Evolutionary conservation across 257 asterid species (phyloP).

Genomic region (Solanum sparsipilum): DNA sequence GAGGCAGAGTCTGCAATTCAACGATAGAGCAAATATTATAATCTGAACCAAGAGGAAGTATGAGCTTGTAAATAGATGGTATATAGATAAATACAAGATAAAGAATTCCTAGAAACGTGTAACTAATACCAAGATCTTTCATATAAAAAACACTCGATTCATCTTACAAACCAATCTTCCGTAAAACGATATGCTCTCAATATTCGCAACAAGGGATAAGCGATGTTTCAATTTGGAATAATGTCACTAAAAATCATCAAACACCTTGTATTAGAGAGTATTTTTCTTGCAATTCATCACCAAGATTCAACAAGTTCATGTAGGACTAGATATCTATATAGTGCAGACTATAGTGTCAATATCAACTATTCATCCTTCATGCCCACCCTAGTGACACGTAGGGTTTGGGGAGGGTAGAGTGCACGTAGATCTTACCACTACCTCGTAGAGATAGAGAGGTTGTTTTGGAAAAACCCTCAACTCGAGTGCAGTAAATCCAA

Average conservation of each 20-base stretch:
- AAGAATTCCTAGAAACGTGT: neutral
- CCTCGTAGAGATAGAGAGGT: neutral
- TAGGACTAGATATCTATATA: too few relatives aligned
- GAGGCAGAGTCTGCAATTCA: constrained; percentile 33
- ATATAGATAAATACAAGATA: neutral
- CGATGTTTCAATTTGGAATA: too few relatives aligned
- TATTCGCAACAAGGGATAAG: too few relatives aligned
- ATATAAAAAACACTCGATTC: neutral
- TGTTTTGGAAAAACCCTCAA: neutral
- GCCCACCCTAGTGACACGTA: too few relatives aligned
- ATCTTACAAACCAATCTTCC: neutral
- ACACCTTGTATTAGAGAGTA: too few relatives aligned
- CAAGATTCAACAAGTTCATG: too few relatives aligned
- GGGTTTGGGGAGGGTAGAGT: neutral
- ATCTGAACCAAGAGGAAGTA: neutral
- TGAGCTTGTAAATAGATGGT: neutral
- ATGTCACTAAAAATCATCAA: too few relatives aligned
- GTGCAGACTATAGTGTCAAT: too few relatives aligned
- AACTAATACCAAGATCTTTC: neutral
- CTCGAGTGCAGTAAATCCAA: too few relatives aligned
- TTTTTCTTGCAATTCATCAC: too few relatives aligned
- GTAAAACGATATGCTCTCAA: too few relatives aligned
- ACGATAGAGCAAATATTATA: neutral
- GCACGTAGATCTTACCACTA: neutral
- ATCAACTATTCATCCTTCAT: too few relatives aligned